Evolutionary conservation across 2,329 filamentous ascomycete genomes (phyloP).

Genomic region (Whalleya microplaca): DNA sequence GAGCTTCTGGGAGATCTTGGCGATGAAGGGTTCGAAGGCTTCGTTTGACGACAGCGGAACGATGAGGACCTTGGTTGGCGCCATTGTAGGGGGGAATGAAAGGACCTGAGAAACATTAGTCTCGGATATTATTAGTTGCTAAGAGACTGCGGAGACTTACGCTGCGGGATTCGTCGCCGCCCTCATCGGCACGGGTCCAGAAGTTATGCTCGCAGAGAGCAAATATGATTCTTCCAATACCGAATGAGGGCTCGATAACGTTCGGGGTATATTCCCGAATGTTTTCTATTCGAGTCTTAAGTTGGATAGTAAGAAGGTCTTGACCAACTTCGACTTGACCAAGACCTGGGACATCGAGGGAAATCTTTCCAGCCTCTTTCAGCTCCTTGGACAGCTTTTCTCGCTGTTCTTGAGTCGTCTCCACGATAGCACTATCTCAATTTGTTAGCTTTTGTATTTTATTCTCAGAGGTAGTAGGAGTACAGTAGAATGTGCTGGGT

Average conservation of each 20-base stretch:
- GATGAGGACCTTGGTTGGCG: slow-evolving; percentile 94
- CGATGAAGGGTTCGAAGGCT: slow-evolving; percentile 78
- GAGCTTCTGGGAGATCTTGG: slow-evolving; percentile 74
- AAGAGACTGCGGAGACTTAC: slow-evolving; percentile 63
- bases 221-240: slow-evolving; percentile 94
- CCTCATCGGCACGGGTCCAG: slow-evolving; percentile 74
- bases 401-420: slow-evolving; percentile 77
- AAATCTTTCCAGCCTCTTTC: slow-evolving; percentile 72
- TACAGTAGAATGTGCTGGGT: not conserved
- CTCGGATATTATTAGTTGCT: slow-evolving; percentile 5
- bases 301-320: slow-evolving; percentile 83
- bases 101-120: slow-evolving; percentile 55
- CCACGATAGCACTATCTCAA: slow-evolving; percentile 61
- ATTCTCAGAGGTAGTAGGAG: not conserved
- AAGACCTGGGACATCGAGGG: slow-evolving; percentile 71
- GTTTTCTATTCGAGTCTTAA: slow-evolving; percentile 80
- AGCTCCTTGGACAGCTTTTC: slow-evolving; percentile 79
- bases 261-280: slow-evolving; percentile 92
- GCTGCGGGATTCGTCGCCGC: slow-evolving; percentile 80
- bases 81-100: slow-evolving; percentile 74
- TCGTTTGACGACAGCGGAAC: slow-evolving; percentile 83
- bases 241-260: slow-evolving; percentile 96
- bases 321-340: slow-evolving; percentile 78
- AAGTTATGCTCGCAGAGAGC: slow-evolving; percentile 92
- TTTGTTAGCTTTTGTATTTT: not conserved